Base-by-base conservation (phyloP, 345 rosid species). In the Lepidium africanum region DNA sequence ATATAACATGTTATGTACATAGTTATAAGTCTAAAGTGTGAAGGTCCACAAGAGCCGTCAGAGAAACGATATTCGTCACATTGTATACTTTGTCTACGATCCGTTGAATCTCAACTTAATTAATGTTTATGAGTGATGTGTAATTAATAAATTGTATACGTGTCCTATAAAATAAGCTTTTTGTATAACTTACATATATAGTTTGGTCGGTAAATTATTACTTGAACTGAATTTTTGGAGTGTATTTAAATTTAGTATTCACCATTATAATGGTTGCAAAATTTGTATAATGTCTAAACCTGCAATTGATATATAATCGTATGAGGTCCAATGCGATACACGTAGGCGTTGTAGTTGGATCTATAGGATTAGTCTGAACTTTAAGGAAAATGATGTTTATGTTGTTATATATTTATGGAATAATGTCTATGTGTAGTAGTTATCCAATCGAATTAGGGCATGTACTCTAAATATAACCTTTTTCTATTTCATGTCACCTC, bases 21-120 rank as follows among this genome's bases (percentile, higher is more conserved):
- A 30, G 6, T 0, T 4, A 30, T 30, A 30, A 32, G 70, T 63
- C 57, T 27, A 55, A 47, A 37, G 7, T 9, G 41, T 50, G 62
- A 59, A 42, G 72, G 77, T 67, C 63, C 77, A 74, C 72, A 50
- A 21, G 32, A 59, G 73, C 77, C 77, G 73, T 38, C 77, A 67
- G 60, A 74, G 57, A 10, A 37, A 60, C 58, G 38, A 67, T 53
- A 37, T 60, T 59, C 73, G 69, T 74, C 69, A 17, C 48, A 59
- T 0, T 74, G 33, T 30, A 30, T 30, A 30, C 33, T 30, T 30
- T 30, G 69, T 74, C 77, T 60, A 51, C 63, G 40, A 74, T 60
- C 69, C 58, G 77, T 67, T 74, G 77, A 74, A 60, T 58, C 56
- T 10, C 68, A 42, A 58, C 14, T 41, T 65, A 13, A 32, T 41